These are phyloP conservation scores for Alternaria triticimaculans DNA, from an alignment of 2,329 filamentous ascomycete genomes.

Conservation along the genomic window DNA sequence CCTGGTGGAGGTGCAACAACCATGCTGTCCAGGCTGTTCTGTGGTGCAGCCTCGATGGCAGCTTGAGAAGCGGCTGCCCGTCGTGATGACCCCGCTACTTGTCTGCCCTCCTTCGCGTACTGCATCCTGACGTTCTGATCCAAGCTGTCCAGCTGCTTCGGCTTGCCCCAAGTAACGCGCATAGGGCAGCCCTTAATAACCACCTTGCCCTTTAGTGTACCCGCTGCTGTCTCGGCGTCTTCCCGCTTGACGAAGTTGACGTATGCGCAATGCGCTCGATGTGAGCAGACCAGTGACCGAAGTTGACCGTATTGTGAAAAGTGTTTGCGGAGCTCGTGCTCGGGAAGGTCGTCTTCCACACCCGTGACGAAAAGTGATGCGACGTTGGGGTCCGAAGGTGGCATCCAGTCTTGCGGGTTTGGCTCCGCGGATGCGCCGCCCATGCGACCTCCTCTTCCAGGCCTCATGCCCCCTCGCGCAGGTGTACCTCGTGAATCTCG, in stretches of 20 bases:
- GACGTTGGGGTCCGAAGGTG: constrained; percentile 82
- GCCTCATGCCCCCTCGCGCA: constrained; percentile 48
- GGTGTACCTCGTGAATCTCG: constrained; percentile 59
- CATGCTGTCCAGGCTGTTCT: constrained; percentile 52
- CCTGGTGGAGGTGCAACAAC: constrained; percentile 79
- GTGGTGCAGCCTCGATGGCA: constrained; percentile 52
- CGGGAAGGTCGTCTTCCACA: constrained; percentile 93
- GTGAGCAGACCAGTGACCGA: constrained; percentile 91
- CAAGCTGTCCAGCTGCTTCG: constrained; percentile 90
- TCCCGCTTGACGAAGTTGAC: constrained; percentile 89
- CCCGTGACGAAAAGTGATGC: constrained; percentile 95
- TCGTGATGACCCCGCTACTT: constrained; percentile 34
- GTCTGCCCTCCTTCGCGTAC: constrained; percentile 78
- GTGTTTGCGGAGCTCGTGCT: constrained; percentile 87
- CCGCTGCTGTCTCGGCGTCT: constrained; percentile 84
- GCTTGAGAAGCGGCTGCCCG: constrained; percentile 40
- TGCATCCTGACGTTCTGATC: constrained; percentile 82
- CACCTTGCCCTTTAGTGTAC: constrained; percentile 83
- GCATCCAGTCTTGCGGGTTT: constrained; percentile 82
- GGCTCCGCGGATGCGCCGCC: constrained; percentile 74
- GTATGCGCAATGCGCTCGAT: constrained; percentile 96
- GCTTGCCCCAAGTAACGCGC: constrained; percentile 89
- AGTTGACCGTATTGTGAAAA: constrained; percentile 90
- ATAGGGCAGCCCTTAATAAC: constrained; percentile 91
- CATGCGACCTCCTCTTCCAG: constrained; percentile 55